Evolutionary conservation across 495 filamentous ascomycete genomes (phyloP).

Genomic region (Poronia punctata): DNA sequence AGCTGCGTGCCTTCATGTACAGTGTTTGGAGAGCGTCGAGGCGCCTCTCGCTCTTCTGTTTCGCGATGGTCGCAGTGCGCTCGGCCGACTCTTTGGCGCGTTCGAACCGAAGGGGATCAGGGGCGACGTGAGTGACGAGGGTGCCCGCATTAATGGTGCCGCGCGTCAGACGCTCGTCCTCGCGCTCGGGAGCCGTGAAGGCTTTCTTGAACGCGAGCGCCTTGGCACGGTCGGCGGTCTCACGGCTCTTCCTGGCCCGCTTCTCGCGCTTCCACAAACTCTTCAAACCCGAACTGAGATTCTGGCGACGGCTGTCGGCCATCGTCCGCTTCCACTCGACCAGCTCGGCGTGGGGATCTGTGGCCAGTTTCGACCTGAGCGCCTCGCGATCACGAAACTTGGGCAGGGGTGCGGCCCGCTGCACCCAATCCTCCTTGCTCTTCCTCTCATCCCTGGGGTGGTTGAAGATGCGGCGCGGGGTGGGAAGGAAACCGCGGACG

Average conservation of each 20-base stretch:
- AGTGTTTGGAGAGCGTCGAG: constrained; percentile 40
- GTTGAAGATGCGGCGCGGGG: constrained; percentile 38
- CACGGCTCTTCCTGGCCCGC: constrained; percentile 8
- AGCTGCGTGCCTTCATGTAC: constrained; percentile 39
- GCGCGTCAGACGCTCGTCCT: constrained; percentile 40
- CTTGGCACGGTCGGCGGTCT: constrained; percentile 7
- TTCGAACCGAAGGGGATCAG: constrained; percentile 30
- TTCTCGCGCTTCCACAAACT: constrained; percentile 35
- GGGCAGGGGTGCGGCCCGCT: constrained; percentile 20
- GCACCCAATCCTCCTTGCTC: constrained; percentile 22
- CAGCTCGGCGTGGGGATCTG: constrained; percentile 23
- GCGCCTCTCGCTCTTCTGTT: constrained; percentile 29
- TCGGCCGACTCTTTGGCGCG: constrained; percentile 17
- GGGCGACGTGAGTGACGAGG: constrained; percentile 18
- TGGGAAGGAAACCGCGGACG: constrained; percentile 37
- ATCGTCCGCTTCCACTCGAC: constrained; percentile 28
- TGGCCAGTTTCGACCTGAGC: no score
- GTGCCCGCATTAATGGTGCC: constrained; percentile 27
- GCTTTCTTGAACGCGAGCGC: constrained; percentile 20
- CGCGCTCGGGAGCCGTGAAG: constrained; percentile 30
- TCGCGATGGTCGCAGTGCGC: constrained; percentile 14
- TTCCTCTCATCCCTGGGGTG: constrained; percentile 28
- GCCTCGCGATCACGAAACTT: constrained; percentile 12
- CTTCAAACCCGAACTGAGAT: constrained; percentile 29
- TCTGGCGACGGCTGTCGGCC: constrained; percentile 30